These are phyloP conservation scores for Paraphoma chrysanthemicola DNA, from an alignment of 2,329 filamentous ascomycete species.

Conservation along the genomic window DNA sequence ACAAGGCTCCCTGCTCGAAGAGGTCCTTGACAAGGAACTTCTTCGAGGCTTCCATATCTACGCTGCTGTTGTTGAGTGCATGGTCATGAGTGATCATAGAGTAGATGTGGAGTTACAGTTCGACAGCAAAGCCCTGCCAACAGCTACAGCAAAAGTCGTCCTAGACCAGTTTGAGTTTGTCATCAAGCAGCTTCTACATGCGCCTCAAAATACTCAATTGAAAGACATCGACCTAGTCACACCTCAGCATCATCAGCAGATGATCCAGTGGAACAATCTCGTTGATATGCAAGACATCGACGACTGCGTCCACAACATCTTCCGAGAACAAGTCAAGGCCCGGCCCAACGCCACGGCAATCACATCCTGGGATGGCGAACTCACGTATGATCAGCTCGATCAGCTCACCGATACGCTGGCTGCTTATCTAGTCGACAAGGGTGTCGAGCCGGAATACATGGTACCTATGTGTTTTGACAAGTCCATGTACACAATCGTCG, in stretches of 20 bases:
- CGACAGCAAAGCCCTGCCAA: constrained; percentile 14
- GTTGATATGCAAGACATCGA: constrained; percentile 11
- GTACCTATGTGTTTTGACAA: constrained; percentile 22
- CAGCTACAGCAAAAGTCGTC: constrained; percentile 7
- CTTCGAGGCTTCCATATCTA: constrained; percentile 22
- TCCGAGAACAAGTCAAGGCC: constrained; percentile 11
- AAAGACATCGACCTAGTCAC: constrained; percentile 12
- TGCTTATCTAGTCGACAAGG: constrained; percentile 1
- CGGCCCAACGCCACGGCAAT: constrained; percentile 14
- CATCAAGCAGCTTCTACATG: constrained; percentile 16
- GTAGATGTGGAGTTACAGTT: constrained; percentile 16
- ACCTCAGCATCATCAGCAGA: constrained; percentile 7
- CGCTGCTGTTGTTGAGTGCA: constrained; percentile 21
- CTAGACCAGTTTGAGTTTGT: constrained; percentile 19
- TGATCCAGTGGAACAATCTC: constrained; percentile 21
- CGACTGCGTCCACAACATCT: constrained; percentile 17
- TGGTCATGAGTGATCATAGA: constrained; percentile 14
- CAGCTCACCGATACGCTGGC: constrained; percentile 7
- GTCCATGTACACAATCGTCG: constrained; percentile 27
- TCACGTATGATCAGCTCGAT: constrained; percentile 22
- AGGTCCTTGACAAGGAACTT: constrained; percentile 11
- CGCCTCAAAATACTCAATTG: constrained; percentile 5
- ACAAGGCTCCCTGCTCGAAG: constrained; percentile 6
- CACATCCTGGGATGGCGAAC: constrained; percentile 8
- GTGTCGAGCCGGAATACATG: constrained; percentile 7